phyloP scores from a whole-genome alignment of 2,329 filamentous ascomycete genomes.

The Neurospora sp. region DNA sequence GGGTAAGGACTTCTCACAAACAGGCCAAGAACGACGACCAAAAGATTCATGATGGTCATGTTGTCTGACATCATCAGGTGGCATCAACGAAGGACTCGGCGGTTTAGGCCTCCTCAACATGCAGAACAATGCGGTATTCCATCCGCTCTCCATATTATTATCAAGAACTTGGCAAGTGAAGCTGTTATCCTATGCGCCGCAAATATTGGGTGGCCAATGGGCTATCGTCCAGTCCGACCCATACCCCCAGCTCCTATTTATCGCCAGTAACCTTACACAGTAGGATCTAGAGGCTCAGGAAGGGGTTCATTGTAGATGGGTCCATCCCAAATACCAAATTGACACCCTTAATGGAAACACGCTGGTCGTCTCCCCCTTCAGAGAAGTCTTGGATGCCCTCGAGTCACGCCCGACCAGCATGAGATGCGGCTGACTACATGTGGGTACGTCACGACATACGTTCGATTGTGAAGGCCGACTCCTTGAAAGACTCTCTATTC shows the following conservation, averaged over 20 bases:
- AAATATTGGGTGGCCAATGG: neutral
- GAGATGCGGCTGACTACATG: neutral
- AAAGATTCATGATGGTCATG: neutral
- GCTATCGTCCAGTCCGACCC: neutral
- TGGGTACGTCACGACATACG: neutral
- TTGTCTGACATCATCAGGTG: neutral
- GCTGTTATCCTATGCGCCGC: neutral
- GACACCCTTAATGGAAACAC: neutral
- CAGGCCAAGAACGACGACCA: neutral
- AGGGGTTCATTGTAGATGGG: neutral
- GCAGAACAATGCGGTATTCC: neutral
- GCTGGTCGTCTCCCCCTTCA: neutral
- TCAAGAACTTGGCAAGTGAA: neutral
- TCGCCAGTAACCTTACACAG: neutral
- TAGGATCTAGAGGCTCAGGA: neutral
- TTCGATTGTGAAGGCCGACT: neutral
- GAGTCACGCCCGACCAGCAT: neutral
- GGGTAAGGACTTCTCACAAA: neutral
- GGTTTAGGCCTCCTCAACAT: neutral
- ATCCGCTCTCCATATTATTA: neutral
- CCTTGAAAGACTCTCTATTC: neutral
- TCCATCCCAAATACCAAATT: neutral
- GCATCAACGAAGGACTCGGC: neutral
- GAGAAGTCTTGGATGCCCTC: neutral
- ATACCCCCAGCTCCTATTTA: neutral